Base-by-base conservation (phyloP, 139 green algal genomes). In the Zygnema circumcarinatum region DNA sequence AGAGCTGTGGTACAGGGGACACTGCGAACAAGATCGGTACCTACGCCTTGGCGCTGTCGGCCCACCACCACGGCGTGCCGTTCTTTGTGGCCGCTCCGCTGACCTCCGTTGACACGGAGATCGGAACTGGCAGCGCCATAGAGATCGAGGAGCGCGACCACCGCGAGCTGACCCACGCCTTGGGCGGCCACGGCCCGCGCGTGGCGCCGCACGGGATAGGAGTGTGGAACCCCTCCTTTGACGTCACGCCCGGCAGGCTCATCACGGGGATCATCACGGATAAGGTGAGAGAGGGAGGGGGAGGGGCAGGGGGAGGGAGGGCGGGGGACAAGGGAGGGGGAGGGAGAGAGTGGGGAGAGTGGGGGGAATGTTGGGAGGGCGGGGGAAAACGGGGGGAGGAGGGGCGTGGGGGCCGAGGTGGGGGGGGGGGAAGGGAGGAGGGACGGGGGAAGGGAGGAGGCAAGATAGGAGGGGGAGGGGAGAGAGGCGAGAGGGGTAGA, bases 231-330 rank as follows among this genome's bases (percentile, higher is more conserved):
- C 97, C 97, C 35, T 93, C 92, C 0, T 99, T 99, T 88, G 97
- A 99, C 72, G 95, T 98, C 33, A 96, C 96, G 0, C 97, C 96
- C 0, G 94, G 92, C 7, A 11, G 41, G 1, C 92, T 98, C 2
- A 97, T 99, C 42, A 87, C 92, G 33, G 97, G 95, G n/a, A 97
- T 99, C 93, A 95, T 99, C 90, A 99, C 97, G 0, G 97, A 99
- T 35, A 89, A 88, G 84, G 81, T 87, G n/a, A n/a, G n/a, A n/a
- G n/a, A n/a, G n/a, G n/a, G n/a, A n/a, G n/a, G n/a, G n/a, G n/a
- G 56, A 16, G 54, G 20, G 21, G 21, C 21, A 79, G 38, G 72
- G 72, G 72, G 32, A 25, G 21, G 25, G n/a, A n/a, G n/a, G n/a
- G n/a, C n/a, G n/a, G n/a, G n/a, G n/a, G n/a, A n/a, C n/a, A n/a